Percentiles rank a stretch among this genome's conserved stretches.
Conservation (phyloP, 768 basidiomycete species). For the Suillus subalutaceus region DNA sequence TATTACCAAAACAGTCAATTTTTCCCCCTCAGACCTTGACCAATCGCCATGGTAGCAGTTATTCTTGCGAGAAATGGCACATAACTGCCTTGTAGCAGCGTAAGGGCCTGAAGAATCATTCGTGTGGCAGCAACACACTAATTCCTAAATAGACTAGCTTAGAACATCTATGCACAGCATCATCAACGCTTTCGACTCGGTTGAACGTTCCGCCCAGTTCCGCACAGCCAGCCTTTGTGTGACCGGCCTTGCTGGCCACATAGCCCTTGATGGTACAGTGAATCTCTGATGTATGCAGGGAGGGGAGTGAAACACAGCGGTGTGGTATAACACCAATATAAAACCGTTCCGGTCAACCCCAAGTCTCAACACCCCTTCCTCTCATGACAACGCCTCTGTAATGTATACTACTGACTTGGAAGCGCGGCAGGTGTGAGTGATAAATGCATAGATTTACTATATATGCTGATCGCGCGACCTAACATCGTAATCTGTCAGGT, state of each 20-base stretch:
- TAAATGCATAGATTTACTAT: not conserved
- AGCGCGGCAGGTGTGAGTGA: not conserved
- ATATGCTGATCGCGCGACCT: not conserved
- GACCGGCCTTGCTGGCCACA: not conserved
- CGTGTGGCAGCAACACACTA: not conserved
- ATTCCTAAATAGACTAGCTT: not conserved
- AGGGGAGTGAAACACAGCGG: not conserved
- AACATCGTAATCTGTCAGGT: not conserved
- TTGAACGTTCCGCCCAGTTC: not conserved
- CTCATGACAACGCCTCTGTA: not conserved
- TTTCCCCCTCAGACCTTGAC: not conserved
- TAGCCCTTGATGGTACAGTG: not conserved
- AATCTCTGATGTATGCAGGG: not conserved
- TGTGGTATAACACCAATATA: not conserved
- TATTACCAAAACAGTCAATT: not conserved
- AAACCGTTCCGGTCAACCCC: not conserved
- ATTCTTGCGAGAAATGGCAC: not conserved
- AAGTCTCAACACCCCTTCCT: not conserved
- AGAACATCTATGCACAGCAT: not conserved
- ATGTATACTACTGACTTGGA: not conserved
- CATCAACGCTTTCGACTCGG: not conserved
- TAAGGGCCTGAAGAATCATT: not conserved
- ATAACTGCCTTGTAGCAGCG: not conserved
- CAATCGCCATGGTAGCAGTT: not conserved
- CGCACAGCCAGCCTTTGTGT: not conserved